These are phyloP conservation scores for Aspergillus pseudonomiae DNA, from an alignment of 2,329 filamentous ascomycete genomes.

Conservation along the genomic window DNA sequence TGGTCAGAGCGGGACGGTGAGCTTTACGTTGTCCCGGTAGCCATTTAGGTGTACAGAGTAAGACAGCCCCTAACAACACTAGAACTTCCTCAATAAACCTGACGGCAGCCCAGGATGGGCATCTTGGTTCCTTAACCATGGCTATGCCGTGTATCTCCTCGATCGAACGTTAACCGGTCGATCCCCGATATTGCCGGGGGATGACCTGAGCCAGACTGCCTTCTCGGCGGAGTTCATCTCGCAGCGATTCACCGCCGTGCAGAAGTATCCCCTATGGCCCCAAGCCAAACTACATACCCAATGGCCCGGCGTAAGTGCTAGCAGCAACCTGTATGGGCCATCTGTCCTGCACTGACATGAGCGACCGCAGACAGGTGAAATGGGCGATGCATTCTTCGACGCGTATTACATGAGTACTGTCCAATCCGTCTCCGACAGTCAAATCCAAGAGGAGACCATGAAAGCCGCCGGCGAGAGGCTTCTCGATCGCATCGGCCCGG, in stretches of 20 bases:
- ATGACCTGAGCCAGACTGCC: conserved; percentile 20
- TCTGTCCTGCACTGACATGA: neutral
- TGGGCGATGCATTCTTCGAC: conserved; percentile 33
- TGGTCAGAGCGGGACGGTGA: conserved; percentile 35
- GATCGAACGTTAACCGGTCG: conserved; percentile 44
- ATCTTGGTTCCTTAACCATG: conserved; percentile 48
- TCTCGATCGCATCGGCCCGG: conserved; percentile 27
- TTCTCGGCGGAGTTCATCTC: conserved; percentile 27
- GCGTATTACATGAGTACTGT: conserved; percentile 26
- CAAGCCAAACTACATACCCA: conserved; percentile 43
- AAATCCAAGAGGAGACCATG: conserved; percentile 20
- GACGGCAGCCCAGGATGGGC: conserved; percentile 53
- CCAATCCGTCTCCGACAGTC: conserved; percentile 18
- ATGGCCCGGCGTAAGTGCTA: conserved; percentile 37
- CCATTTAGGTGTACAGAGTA: no score
- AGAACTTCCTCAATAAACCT: conserved; percentile 53
- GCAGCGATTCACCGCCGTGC: conserved; percentile 36
- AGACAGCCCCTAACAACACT: neutral
- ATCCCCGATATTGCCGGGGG: conserved; percentile 28
- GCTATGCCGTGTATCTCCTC: conserved; percentile 50
- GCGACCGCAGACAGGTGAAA: conserved; percentile 24
- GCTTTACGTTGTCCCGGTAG: neutral
- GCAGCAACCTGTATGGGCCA: neutral
- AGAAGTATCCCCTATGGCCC: conserved; percentile 34
- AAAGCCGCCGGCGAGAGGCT: conserved; percentile 21